phyloP scores from a whole-genome alignment of 805 yeast genomes.

The Candida glaebosa region DNA sequence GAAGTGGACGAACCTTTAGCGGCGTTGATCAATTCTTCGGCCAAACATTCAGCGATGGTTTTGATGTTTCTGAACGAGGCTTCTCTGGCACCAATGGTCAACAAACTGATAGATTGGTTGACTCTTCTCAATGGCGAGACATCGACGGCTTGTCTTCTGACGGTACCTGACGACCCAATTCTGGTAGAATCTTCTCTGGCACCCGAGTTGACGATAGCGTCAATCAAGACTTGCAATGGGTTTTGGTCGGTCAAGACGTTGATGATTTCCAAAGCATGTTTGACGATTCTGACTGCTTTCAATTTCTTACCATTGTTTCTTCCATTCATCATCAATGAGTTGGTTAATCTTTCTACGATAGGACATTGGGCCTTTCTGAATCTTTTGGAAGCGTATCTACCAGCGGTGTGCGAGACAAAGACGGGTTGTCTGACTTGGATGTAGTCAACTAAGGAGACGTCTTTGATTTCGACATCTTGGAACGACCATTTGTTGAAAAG shows the following conservation, averaged over 20 bases:
- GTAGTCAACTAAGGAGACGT: conserved; percentile 97
- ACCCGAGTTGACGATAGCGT: conserved; percentile 99
- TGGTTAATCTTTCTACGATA: conserved; percentile 97
- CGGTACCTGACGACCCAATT: conserved; percentile 99
- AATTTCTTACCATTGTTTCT: conserved; percentile 99
- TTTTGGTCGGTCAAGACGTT: conserved; percentile 96
- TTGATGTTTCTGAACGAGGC: conserved; percentile 99
- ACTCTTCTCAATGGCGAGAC: conserved; percentile 99
- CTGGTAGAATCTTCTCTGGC: conserved; percentile 99
- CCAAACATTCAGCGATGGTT: conserved; percentile 99
- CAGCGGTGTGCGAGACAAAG: conserved; percentile 98
- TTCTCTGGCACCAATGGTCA: conserved; percentile 99
- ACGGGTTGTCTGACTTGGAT: conserved; percentile 97
- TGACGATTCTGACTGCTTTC: conserved; percentile 99
- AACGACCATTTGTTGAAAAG: conserved; percentile 99
- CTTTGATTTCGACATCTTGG: conserved; percentile 96
- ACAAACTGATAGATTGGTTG: conserved; percentile 96
- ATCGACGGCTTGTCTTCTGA: conserved; percentile 99
- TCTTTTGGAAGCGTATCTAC: conserved; percentile 99
- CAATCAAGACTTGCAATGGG: conserved; percentile 99
- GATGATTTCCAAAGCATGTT: conserved; percentile 98
- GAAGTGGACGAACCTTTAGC: conserved; percentile 99
- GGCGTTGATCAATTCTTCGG: conserved; percentile 99
- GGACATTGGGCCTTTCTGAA: conserved; percentile 99
- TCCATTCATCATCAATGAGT: conserved; percentile 99